Evolutionary conservation across 2,329 filamentous ascomycete species (phyloP), one percentile per base, ranked within the genome.

Genomic region (Cytospora paraplurivora): DNA sequence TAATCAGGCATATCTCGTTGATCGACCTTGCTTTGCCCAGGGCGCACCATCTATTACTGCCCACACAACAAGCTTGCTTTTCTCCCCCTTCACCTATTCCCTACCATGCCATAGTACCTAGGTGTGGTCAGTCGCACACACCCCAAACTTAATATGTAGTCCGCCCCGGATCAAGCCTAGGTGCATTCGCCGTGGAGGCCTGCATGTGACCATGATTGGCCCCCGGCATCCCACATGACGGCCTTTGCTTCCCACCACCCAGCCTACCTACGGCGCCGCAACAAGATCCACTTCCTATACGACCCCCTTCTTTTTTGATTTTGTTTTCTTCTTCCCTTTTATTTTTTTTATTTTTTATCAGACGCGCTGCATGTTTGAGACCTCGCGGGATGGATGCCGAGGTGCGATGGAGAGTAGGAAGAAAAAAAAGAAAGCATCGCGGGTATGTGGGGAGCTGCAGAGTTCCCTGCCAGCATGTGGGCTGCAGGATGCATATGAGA

Each of bases 141-240:
- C 27, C 27, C 27, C 27, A 27, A 27, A 27, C 27, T 27, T 27
- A 27, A 27, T 27, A 27, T 27, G 21, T 59, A 52, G 56, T 59
- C 19, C 56, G 4, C 59, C 54, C 62, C 59, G 59, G 58, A 62
- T 59, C 47, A 15, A 62, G 63, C 54, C 54, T 56, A 65, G 59
- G 60, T 59, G 56, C 35, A 55, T 61, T n/a, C 19, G 49, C 51
- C 37, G 60, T 60, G 47, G 50, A 49, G 63, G 47, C 38, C 41
- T 35, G 60, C 19, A 8, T 21, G 10, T 8, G 4, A 11, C 21
- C n/a, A 15, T 63, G 60, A 65, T 65, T 65, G 63, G 63, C 50
- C 33, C 15, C 27, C 17, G 8, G 10, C 3, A 33, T 59, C 63
- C 63, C 63, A 65, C 63, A 65, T 65, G 63, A 65, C 61, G 52